These are phyloP conservation scores for Penicillium bialowiezense DNA, from an alignment of 495 filamentous ascomycete species.

Conservation along the genomic window DNA sequence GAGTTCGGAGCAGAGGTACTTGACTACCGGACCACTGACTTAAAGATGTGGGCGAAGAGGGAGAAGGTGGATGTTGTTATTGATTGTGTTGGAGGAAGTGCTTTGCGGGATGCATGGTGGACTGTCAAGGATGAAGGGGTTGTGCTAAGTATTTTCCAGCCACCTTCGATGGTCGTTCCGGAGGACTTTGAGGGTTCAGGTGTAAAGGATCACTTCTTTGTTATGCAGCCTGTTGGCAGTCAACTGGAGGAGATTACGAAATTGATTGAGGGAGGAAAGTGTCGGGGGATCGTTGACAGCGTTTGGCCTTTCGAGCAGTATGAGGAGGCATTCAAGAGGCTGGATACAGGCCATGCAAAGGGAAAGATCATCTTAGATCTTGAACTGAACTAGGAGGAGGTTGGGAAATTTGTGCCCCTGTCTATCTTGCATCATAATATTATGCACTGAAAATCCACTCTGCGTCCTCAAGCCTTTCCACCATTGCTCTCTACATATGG, in stretches of 20 bases:
- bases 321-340: constrained; percentile 41
- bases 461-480: too few relatives aligned
- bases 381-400: not conserved
- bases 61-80: constrained; percentile 48
- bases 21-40: constrained; percentile 36
- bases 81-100: constrained; percentile 47
- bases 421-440: not conserved
- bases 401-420: not conserved
- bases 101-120: constrained; percentile 47
- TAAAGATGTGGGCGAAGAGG: constrained; percentile 33
- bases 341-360: constrained; percentile 39
- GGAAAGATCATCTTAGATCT: constrained; percentile 44
- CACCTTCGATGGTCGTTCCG: constrained; percentile 44
- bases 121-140: constrained; percentile 38
- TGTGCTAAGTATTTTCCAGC: constrained; percentile 50
- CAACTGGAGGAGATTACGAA: constrained; percentile 42
- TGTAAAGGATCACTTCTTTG: constrained; percentile 42
- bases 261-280: constrained; percentile 41
- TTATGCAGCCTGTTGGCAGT: constrained; percentile 39
- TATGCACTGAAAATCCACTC: too few relatives aligned
- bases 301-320: constrained; percentile 45
- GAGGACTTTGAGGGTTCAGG: constrained; percentile 13
- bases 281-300: constrained; percentile 43
- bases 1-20: constrained; percentile 46
- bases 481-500: not conserved